Percentiles rank a stretch among this genome's conserved stretches.
phyloP scores from a whole-genome alignment of 106 monocot genomes.

The Acorus calamus region DNA sequence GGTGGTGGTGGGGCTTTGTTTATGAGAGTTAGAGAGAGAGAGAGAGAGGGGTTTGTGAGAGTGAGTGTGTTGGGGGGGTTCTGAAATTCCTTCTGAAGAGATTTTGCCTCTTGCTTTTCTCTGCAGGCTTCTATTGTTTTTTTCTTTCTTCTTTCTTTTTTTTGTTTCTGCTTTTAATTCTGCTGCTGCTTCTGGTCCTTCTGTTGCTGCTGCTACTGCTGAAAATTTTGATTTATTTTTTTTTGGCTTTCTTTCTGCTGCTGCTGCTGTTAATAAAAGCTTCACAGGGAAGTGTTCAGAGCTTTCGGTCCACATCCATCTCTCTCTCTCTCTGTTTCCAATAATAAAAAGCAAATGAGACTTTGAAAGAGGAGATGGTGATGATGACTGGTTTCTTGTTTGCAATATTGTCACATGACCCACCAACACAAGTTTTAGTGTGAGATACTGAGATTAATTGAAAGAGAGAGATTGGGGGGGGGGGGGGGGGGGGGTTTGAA shows the following conservation, averaged over 20 bases:
- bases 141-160: not conserved
- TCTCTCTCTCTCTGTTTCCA: not conserved
- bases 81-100: slow-evolving; percentile 47
- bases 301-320: slow-evolving; percentile 5
- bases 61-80: not conserved
- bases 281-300: slow-evolving; percentile 4
- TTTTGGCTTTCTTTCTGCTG: not conserved
- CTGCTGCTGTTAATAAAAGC: slow-evolving; percentile 22
- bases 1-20: not conserved
- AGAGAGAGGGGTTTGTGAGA: not conserved
- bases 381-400: too few relatives aligned
- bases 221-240: slow-evolving; percentile 12
- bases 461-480: too few relatives aligned
- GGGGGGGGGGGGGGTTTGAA: too few relatives aligned
- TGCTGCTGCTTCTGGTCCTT: slow-evolving; percentile 7
- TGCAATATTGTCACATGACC: too few relatives aligned
- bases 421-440: too few relatives aligned
- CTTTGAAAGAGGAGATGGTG: too few relatives aligned
- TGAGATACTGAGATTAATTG: too few relatives aligned
- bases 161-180: not conserved
- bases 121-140: not conserved
- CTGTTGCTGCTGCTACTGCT: slow-evolving; percentile 7
- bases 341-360: too few relatives aligned
- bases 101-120: slow-evolving; percentile 8
- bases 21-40: not conserved